Percentiles rank a stretch among this genome's conserved stretches.
These are phyloP conservation scores for Solanum commersonii DNA, from an alignment of 257 asterid genomes.

Conservation along the genomic window DNA sequence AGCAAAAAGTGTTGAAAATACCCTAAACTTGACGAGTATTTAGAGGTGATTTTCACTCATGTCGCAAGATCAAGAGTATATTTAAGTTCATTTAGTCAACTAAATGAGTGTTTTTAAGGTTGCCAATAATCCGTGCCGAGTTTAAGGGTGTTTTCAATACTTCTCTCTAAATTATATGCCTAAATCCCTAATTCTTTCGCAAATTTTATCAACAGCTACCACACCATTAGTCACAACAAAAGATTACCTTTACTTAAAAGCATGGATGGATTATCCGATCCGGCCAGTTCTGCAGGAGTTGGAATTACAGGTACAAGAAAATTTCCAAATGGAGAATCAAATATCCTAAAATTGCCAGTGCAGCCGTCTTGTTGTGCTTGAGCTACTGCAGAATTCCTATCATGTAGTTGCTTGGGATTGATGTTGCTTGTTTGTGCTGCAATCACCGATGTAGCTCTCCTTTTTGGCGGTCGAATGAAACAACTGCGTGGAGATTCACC, in stretches of 20 bases:
- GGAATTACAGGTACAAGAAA: slow-evolving; percentile 75
- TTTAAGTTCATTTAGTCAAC: neutral
- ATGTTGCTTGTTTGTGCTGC: slow-evolving; percentile 13
- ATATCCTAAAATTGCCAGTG: slow-evolving; percentile 47
- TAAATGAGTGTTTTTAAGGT: neutral
- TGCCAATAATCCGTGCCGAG: neutral
- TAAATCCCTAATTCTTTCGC: neutral
- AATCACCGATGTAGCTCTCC: slow-evolving; percentile 6
- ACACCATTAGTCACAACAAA: neutral
- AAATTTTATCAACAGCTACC: neutral
- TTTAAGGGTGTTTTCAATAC: neutral
- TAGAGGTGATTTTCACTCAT: neutral
- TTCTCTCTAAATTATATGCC: neutral
- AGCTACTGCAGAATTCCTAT: slow-evolving; percentile 46
- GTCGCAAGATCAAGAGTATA: neutral
- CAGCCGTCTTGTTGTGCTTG: slow-evolving; percentile 60
- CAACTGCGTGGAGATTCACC: slow-evolving; percentile 16
- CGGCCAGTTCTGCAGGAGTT: slow-evolving; percentile 52
- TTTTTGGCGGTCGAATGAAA: slow-evolving; percentile 2
- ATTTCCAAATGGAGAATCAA: slow-evolving; percentile 66
- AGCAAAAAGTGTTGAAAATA: neutral
- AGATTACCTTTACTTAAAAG: neutral
- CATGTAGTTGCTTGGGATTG: slow-evolving; percentile 32
- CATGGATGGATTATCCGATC: slow-evolving; percentile 4
- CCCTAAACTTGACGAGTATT: neutral